Conservation (phyloP, 441 rosid genomes). For the Rhodomyrtus psidioides region DNA sequence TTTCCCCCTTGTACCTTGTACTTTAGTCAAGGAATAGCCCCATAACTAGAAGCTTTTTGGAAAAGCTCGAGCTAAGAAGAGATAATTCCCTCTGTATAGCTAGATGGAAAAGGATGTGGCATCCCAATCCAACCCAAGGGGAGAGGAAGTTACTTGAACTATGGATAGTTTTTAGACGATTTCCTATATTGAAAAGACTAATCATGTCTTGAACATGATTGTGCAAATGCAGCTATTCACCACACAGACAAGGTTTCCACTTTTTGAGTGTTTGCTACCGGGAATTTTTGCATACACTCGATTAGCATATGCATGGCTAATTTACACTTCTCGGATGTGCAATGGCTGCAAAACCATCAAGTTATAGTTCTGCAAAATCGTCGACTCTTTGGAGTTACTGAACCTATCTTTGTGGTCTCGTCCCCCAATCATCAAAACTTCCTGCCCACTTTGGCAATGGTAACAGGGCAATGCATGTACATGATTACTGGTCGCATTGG, state of each 20-base stretch:
- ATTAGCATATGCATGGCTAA: too few relatives aligned
- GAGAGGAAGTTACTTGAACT: not conserved
- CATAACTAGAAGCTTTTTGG: not conserved
- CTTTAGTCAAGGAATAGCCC: not conserved
- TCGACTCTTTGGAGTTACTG: not conserved
- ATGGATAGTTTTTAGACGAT: not conserved
- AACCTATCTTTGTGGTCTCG: rapidly evolving
- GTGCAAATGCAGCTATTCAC: rapidly evolving
- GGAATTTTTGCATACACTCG: too few relatives aligned
- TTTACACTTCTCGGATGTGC: not conserved
- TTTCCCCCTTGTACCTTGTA: not conserved
- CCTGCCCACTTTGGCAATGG: not conserved
- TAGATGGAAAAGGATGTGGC: not conserved
- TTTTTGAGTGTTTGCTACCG: too few relatives aligned
- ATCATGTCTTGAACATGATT: not conserved
- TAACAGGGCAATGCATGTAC: not conserved
- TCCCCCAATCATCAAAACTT: not conserved
- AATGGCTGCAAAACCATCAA: not conserved
- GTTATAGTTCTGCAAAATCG: not conserved
- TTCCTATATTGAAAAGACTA: not conserved
- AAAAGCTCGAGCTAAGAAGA: not conserved
- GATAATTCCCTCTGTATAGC: not conserved
- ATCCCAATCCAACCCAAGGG: not conserved
- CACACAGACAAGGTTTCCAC: rapidly evolving
- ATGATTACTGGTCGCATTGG: not conserved